A percentile compares a stretch with the other conserved stretches of the same genome.
Evolutionary conservation across 805 yeast species (phyloP).

Genomic region (Spathaspora hagerdaliae): DNA sequence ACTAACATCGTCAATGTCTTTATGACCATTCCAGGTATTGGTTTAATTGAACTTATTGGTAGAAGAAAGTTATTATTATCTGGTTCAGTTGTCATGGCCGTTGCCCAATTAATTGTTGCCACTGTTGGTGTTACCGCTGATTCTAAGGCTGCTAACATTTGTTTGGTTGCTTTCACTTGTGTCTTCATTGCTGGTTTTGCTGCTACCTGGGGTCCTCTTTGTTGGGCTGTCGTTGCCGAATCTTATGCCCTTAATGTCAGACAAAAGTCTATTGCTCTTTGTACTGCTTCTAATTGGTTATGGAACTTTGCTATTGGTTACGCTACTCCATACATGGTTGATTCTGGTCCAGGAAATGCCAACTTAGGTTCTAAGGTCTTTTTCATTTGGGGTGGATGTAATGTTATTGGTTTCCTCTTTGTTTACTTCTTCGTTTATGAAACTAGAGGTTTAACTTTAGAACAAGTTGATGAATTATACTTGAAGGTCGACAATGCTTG

Average conservation of each 20-base stretch:
- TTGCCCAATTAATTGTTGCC: slow-evolving; percentile 49
- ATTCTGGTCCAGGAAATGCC: slow-evolving; percentile 34
- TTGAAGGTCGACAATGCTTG: slow-evolving; percentile 29
- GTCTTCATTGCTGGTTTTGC: slow-evolving; percentile 39
- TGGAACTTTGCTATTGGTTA: slow-evolving; percentile 40
- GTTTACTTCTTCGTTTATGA: slow-evolving; percentile 33
- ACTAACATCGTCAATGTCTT: slow-evolving; percentile 38
- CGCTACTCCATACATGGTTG: slow-evolving; percentile 41
- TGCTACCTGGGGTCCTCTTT: slow-evolving; percentile 39
- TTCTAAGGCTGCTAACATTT: slow-evolving; percentile 24
- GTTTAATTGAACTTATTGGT: slow-evolving; percentile 44
- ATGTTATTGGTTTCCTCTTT: slow-evolving; percentile 29
- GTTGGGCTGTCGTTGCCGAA: slow-evolving; percentile 38
- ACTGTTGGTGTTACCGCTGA: slow-evolving; percentile 38
- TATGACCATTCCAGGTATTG: slow-evolving; percentile 34
- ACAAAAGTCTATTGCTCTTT: slow-evolving; percentile 37
- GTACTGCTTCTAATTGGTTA: slow-evolving; percentile 40
- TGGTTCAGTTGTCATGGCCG: slow-evolving; percentile 63
- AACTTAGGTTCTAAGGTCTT: slow-evolving; percentile 38
- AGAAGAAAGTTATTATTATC: slow-evolving; percentile 57
- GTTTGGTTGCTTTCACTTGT: slow-evolving; percentile 35
- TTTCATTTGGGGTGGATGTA: slow-evolving; percentile 41
- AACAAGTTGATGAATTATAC: slow-evolving; percentile 40
- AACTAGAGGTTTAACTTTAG: slow-evolving; percentile 40
- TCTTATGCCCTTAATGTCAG: slow-evolving; percentile 34